Evolutionary conservation across 495 filamentous ascomycete genomes (phyloP).

Genomic region (Penicillium canariense): DNA sequence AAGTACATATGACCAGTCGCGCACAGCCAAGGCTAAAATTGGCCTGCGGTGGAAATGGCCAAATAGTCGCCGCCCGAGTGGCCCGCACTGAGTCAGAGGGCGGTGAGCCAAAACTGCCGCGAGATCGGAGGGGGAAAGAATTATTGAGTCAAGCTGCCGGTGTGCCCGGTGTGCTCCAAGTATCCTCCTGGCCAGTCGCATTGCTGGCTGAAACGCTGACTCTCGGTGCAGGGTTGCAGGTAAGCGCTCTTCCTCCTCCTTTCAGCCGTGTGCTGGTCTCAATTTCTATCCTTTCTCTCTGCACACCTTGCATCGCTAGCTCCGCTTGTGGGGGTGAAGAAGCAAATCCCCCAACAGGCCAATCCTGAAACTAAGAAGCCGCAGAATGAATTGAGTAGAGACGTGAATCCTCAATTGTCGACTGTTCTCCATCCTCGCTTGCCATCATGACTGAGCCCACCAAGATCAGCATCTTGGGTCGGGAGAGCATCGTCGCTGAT

Average conservation of each 20-base stretch:
- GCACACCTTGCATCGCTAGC: constrained; percentile 23
- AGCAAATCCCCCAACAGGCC: constrained; percentile 8
- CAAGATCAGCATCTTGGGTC: constrained; percentile 57
- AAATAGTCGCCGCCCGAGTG: constrained; percentile 1
- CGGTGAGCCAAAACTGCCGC: constrained; percentile 28
- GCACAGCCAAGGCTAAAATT: neutral
- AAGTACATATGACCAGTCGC: neutral
- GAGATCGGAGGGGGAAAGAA: constrained; percentile 39
- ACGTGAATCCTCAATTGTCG: constrained; percentile 3
- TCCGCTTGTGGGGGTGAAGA: constrained; percentile 19
- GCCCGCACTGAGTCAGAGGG: constrained; percentile 18
- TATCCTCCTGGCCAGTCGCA: constrained; percentile 15
- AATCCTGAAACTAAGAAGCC: constrained; percentile 14
- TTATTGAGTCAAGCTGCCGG: constrained; percentile 24
- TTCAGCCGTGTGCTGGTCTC: neutral
- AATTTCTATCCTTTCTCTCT: neutral
- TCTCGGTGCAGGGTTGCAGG: constrained; percentile 16
- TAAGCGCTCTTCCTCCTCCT: constrained; percentile 1
- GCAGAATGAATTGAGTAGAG: constrained; percentile 40
- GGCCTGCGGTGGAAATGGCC: neutral
- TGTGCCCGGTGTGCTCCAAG: constrained; percentile 13
- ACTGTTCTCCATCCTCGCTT: constrained; percentile 4
- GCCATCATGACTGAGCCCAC: constrained; percentile 42
- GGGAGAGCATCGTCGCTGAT: constrained; percentile 84
- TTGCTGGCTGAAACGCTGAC: constrained; percentile 16